Conservation (phyloP, 1,284 basidiomycete species). For the Marasmius fiardii region DNA sequence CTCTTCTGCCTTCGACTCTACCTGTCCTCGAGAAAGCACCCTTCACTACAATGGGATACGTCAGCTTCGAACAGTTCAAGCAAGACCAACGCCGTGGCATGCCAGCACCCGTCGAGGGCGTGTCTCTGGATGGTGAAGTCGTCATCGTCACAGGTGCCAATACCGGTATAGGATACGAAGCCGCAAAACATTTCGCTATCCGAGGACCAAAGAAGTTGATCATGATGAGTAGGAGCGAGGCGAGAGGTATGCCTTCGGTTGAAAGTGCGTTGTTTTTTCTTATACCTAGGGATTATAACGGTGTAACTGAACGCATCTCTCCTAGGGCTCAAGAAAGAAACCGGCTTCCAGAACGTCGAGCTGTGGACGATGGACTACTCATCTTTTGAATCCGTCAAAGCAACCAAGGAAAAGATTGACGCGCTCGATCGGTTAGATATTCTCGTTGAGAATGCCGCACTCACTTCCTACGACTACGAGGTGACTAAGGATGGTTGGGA, state of each 20-base stretch:
- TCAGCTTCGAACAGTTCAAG: too few relatives aligned
- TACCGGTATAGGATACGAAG: constrained; percentile 29
- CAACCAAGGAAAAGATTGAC: constrained; percentile 33
- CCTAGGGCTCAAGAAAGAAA: constrained; percentile 28
- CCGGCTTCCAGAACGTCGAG: constrained; percentile 27
- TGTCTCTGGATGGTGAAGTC: constrained; percentile 28
- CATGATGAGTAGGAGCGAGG: constrained; percentile 23
- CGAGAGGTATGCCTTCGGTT: constrained; percentile 20
- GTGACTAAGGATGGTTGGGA: constrained; percentile 36
- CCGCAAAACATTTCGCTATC: constrained; percentile 27
- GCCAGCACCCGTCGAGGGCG: constrained; percentile 24
- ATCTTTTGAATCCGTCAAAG: constrained; percentile 33
- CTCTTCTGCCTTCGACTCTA: too few relatives aligned
- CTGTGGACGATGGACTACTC: constrained; percentile 35
- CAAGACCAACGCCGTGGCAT: background rate
- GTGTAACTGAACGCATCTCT: background rate
- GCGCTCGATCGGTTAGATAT: constrained; percentile 33
- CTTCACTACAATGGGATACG: too few relatives aligned
- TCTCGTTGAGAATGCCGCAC: constrained; percentile 36
- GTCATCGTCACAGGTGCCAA: constrained; percentile 32
- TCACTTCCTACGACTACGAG: constrained; percentile 18
- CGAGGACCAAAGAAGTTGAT: constrained; percentile 28
- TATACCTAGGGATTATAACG: background rate
- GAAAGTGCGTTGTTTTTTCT: constrained; percentile 14
- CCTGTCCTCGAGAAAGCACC: too few relatives aligned